Evolutionary conservation across 805 yeast genomes (phyloP), one percentile per base, ranked within the genome.

Genomic region (Saccharomycopsis vini): DNA sequence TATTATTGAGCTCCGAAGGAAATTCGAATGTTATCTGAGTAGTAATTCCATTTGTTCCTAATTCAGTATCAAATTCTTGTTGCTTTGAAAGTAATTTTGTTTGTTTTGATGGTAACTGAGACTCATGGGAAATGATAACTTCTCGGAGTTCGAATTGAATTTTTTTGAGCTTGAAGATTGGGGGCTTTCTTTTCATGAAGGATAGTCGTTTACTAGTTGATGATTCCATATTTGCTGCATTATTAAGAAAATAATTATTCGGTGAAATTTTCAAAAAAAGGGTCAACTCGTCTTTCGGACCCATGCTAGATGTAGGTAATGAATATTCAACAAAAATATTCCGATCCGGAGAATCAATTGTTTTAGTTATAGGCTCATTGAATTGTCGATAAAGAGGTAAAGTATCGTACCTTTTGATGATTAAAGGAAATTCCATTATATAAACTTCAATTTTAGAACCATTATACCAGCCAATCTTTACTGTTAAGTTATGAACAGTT

Each of bases 311-410:
- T 4, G 67, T 66, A 1, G 78, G 74, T 16, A 79, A 51, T 5
- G 62, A 59, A 39, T 72, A 62, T 19, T 71, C 73, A 6, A 72
- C 63, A 26, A 69, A 53, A 9, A 73, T 65, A 47, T 68, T 72
- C 9, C 66, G 63, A 54, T 79, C 83, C 15, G 65, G 60, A 1
- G 81, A 70, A 13, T 59, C 62, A 3, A 62, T 61, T 2, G 62
- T 56, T 46, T 70, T 75, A 10, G 65, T 55, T 0, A 73, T 58
- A 0, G 77, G 71, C 50, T 77, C 79, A 50, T 70, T 72, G 52
- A 68, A 77, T 52, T 76, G 73, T 21, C 75, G 59, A 46, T 68
- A 71, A 3, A 75, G 61, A 1, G 85, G 84, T 21, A 79, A 60
- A 4, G 74, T 66, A 46, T 75, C 79, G 55, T 73, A 79, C 21